These are phyloP conservation scores for Leucosporidium creatinivorum DNA, from an alignment of 768 basidiomycete species.

Conservation along the genomic window DNA sequence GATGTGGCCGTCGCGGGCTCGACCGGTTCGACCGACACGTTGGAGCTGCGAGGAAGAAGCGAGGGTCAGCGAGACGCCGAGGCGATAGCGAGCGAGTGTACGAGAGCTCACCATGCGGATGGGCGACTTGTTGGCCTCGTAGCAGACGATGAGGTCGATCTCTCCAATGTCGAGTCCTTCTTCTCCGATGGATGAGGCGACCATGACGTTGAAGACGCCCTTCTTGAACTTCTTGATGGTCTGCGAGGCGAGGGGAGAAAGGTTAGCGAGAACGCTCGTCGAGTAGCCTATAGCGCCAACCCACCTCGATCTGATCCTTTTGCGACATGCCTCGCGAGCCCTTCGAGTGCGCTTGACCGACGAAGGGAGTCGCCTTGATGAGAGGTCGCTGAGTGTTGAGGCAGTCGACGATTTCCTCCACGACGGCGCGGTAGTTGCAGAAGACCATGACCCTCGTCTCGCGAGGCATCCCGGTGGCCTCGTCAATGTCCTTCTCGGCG, in stretches of 20 bases:
- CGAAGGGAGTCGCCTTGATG: slow-evolving; percentile 73
- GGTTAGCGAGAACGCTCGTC: background rate
- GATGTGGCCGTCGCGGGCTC: slow-evolving; percentile 80
- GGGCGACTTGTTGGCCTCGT: slow-evolving; percentile 91
- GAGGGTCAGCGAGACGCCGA: background rate
- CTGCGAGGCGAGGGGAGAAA: slow-evolving; percentile 44
- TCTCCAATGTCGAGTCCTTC: slow-evolving; percentile 98
- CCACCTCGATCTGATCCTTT: slow-evolving; percentile 80
- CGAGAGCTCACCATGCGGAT: slow-evolving; percentile 74
- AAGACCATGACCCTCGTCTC: slow-evolving; percentile 77
- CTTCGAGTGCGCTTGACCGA: slow-evolving; percentile 77
- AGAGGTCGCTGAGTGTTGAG: slow-evolving; percentile 64
- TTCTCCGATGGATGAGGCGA: slow-evolving; percentile 94
- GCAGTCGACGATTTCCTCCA: slow-evolving; percentile 79
- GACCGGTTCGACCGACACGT: slow-evolving; percentile 92
- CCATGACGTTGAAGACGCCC: slow-evolving; percentile 82
- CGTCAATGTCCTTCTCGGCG: slow-evolving; percentile 39
- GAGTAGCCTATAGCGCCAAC: slow-evolving; percentile 33
- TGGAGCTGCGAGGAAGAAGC: slow-evolving; percentile 61
- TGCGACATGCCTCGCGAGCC: slow-evolving; percentile 84
- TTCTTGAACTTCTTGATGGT: slow-evolving; percentile 77
- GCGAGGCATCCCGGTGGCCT: slow-evolving; percentile 27
- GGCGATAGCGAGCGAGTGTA: background rate
- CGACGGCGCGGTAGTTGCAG: slow-evolving; percentile 77
- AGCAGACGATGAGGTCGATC: slow-evolving; percentile 90